Conservation (phyloP, 1,284 basidiomycete species). For the Cerrena zonata region DNA sequence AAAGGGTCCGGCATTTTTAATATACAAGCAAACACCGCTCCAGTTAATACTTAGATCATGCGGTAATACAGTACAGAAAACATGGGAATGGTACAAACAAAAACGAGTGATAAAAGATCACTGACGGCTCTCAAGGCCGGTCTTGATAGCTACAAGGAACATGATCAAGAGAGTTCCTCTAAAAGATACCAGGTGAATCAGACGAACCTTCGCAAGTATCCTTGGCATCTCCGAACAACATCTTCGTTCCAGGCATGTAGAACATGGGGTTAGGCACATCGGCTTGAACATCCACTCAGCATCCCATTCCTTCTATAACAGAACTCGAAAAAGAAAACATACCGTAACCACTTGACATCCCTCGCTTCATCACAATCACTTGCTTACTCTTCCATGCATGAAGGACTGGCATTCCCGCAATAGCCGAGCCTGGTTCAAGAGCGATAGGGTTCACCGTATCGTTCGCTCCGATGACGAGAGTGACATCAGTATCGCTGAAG, state of each 20-base stretch:
- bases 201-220: conserved; percentile 73
- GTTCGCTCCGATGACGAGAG: conserved; percentile 82
- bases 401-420: conserved; percentile 84
- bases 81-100: too few species aligned
- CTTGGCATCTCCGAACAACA: conserved; percentile 86
- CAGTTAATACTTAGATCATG: too few species aligned
- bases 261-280: conserved; percentile 87
- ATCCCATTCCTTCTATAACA: too few species aligned
- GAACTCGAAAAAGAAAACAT: conserved; percentile 16
- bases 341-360: conserved; percentile 81
- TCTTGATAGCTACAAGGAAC: conserved; percentile 15
- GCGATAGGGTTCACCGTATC: conserved; percentile 87
- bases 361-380: conserved; percentile 84
- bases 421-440: conserved; percentile 76
- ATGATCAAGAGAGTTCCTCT: not conserved
- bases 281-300: conserved; percentile 37
- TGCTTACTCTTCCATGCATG: conserved; percentile 88
- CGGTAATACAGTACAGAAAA: too few species aligned
- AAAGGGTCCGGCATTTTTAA: too few species aligned
- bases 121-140: conserved; percentile 11
- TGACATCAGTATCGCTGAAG: conserved; percentile 78
- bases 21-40: too few species aligned
- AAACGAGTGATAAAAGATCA: too few species aligned
- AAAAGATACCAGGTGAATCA: not conserved
- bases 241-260: conserved; percentile 81